A percentile compares a stretch with the other conserved stretches of the same genome.
phyloP scores from a whole-genome alignment of 179 eudicot species.

The Heliamphora pulchella region DNA sequence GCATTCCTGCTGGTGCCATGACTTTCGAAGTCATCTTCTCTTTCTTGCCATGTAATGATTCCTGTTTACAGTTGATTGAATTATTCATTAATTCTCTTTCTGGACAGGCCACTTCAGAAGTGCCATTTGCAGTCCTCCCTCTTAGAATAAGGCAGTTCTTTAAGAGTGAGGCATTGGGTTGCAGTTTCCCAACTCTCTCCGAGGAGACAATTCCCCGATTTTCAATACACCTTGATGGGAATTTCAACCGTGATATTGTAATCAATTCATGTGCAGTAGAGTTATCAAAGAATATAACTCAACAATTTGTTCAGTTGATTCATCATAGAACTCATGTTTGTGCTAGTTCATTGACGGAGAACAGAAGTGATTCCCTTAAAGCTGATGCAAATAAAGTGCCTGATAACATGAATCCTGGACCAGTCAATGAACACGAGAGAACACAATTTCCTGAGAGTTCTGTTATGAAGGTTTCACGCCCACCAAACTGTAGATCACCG shows the following conservation, averaged over 20 bases:
- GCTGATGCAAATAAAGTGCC: conserved; percentile 19
- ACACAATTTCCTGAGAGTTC: conserved; percentile 25
- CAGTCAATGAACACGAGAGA: conserved; percentile 27
- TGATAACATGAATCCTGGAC: conserved; percentile 22
- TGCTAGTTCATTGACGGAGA: conserved; percentile 19
- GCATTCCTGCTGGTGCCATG: background rate
- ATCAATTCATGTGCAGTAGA: conserved; percentile 47
- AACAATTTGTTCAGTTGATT: conserved; percentile 62
- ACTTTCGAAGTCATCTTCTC: background rate
- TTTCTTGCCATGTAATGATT: background rate
- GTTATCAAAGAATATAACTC: conserved; percentile 52
- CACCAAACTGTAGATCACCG: conserved; percentile 26
- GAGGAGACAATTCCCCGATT: conserved; percentile 47
- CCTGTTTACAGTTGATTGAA: conserved; percentile 11
- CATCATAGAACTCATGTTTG: conserved; percentile 40
- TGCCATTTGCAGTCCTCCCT: conserved; percentile 58
- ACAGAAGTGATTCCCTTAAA: conserved; percentile 21
- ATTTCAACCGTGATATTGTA: conserved; percentile 43
- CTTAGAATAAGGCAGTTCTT: conserved; percentile 53
- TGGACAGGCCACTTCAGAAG: conserved; percentile 82
- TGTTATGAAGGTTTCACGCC: conserved; percentile 21
- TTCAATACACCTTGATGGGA: conserved; percentile 51
- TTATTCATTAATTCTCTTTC: conserved; percentile 7
- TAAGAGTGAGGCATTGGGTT: conserved; percentile 28
- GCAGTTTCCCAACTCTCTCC: conserved; percentile 30